Conservation (phyloP, 768 basidiomycete genomes). For the Galerina marginata region DNA sequence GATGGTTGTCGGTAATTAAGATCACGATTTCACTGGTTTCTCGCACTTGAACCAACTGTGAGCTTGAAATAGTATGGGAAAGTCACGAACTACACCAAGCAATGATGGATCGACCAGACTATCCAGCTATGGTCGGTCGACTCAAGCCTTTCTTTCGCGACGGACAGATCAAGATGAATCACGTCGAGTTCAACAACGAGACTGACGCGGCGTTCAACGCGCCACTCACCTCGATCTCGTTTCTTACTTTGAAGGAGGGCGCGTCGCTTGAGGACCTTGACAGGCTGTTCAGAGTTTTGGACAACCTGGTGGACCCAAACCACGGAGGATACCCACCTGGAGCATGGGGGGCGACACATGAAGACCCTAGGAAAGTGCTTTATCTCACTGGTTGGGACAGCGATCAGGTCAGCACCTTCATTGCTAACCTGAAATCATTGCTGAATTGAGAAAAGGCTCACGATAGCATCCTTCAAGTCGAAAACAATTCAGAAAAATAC, state of each 20-base stretch:
- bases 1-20: slow-evolving; percentile 16
- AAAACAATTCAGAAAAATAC: too few species aligned
- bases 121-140: slow-evolving; percentile 16
- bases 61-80: slow-evolving; percentile 20
- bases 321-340: not conserved
- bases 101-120: slow-evolving; percentile 17
- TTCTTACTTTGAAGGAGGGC: slow-evolving; percentile 14
- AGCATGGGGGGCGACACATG: not conserved
- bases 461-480: too few species aligned
- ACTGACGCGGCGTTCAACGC: slow-evolving; percentile 15
- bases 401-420: too few species aligned
- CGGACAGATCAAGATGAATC: slow-evolving; percentile 16
- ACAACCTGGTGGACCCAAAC: not conserved
- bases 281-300: not conserved
- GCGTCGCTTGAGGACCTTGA: not conserved
- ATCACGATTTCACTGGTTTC: too few species aligned
- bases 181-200: slow-evolving; percentile 23
- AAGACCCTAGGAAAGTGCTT: not conserved
- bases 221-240: slow-evolving; percentile 13
- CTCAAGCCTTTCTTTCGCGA: slow-evolving; percentile 16
- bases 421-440: too few species aligned
- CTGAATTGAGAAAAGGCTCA: too few species aligned
- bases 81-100: slow-evolving; percentile 18
- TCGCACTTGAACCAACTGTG: not conserved
- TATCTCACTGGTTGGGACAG: too few species aligned